Conservation (phyloP, 2,329 filamentous ascomycete genomes). For the Trichoderma semiorbis region DNA sequence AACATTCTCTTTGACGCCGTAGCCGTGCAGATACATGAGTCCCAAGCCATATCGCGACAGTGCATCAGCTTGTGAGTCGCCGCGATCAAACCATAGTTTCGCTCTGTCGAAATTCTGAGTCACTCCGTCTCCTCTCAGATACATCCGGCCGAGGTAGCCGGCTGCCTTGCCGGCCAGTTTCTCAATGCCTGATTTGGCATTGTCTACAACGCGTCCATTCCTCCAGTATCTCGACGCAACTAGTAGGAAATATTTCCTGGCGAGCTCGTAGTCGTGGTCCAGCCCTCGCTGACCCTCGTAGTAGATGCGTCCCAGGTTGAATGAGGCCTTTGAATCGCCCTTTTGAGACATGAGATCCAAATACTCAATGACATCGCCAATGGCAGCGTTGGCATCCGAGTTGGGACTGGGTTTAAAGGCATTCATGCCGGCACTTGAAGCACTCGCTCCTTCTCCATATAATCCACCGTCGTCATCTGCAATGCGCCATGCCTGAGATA, state of each 20-base stretch:
- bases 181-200: constrained; percentile 66
- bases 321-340: constrained; percentile 82
- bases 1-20: constrained; percentile 67
- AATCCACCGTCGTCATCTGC: constrained; percentile 89
- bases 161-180: constrained; percentile 79
- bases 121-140: constrained; percentile 80
- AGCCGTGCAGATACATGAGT: constrained; percentile 76
- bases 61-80: constrained; percentile 69
- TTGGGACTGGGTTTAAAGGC: constrained; percentile 69
- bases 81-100: constrained; percentile 78
- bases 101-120: constrained; percentile 75
- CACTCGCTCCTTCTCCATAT: constrained; percentile 93
- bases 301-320: constrained; percentile 79
- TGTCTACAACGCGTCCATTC: constrained; percentile 68
- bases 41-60: constrained; percentile 83
- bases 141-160: constrained; percentile 85
- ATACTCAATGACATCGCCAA: constrained; percentile 94
- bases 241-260: constrained; percentile 76
- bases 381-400: constrained; percentile 77
- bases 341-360: constrained; percentile 86
- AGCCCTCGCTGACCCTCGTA: constrained; percentile 81
- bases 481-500: constrained; percentile 76
- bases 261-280: constrained; percentile 67
- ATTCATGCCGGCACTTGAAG: constrained; percentile 79
- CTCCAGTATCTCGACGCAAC: constrained; percentile 80